phyloP scores from a whole-genome alignment of 331 rosid genomes.

The Quercus tomentella region DNA sequence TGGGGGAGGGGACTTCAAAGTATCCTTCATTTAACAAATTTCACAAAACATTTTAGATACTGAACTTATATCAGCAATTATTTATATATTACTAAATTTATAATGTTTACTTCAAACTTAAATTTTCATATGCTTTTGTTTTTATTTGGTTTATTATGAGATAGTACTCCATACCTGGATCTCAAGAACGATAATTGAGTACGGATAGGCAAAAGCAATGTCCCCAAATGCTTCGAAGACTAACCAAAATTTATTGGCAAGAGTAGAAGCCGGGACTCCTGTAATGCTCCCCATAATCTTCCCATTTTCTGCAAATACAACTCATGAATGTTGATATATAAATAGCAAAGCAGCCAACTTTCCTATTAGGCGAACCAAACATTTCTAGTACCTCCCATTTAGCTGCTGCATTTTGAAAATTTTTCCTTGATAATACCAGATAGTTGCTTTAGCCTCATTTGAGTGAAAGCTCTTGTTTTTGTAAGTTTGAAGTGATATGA shows the following conservation, averaged over 20 bases:
- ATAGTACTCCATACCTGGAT: conserved; percentile 48
- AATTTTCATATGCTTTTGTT: background rate
- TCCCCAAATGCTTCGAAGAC: conserved; percentile 73
- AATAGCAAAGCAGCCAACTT: background rate
- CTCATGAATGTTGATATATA: background rate
- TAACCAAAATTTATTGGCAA: conserved; percentile 54
- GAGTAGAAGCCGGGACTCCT: conserved; percentile 54
- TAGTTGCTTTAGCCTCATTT: background rate
- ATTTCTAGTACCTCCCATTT: background rate
- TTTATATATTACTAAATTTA: background rate
- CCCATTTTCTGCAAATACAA: conserved; percentile 58
- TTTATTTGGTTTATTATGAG: background rate
- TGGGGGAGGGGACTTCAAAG: conserved; percentile 70
- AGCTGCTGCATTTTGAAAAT: background rate
- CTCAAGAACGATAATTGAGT: conserved; percentile 63
- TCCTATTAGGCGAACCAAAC: background rate
- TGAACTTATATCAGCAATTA: background rate
- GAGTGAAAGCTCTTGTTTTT: background rate
- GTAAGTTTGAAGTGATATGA: background rate
- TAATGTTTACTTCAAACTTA: no score
- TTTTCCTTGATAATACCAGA: background rate
- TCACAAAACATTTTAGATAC: background rate
- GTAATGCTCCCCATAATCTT: conserved; percentile 56
- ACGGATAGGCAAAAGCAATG: conserved; percentile 88
- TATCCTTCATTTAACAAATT: conserved; percentile 52